Percentiles rank a stretch among this genome's conserved stretches.
Evolutionary conservation across 805 yeast species (phyloP).

Genomic region (Starmerella asiatica): DNA sequence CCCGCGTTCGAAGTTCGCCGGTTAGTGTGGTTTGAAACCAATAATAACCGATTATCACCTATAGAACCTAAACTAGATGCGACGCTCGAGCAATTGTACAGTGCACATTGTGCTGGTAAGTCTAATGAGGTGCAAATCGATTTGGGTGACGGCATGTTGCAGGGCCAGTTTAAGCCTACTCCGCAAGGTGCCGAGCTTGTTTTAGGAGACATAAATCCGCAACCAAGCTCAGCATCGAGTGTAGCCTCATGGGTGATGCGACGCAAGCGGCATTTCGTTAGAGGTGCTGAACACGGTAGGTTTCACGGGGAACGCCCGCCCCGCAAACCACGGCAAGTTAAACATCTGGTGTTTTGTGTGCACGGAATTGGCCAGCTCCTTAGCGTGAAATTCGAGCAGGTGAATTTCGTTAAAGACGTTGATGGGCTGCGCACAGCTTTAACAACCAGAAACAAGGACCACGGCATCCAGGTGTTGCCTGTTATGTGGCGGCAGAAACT

Average conservation of each 20-base stretch:
- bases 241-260: neutral
- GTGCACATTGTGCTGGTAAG: neutral
- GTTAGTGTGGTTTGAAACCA: conserved; percentile 64
- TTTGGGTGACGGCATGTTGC: neutral
- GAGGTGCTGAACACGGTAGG: conserved; percentile 2
- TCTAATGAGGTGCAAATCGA: neutral
- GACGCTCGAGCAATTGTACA: conserved; percentile 47
- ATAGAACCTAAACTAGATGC: conserved; percentile 37
- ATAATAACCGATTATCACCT: conserved; percentile 36
- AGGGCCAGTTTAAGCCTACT: neutral
- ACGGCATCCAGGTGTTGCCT: conserved; percentile 72
- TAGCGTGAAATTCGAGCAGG: conserved; percentile 62
- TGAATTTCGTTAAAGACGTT: conserved; percentile 77
- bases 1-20: conserved; percentile 71
- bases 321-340: conserved; percentile 10
- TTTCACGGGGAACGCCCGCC: conserved; percentile 4
- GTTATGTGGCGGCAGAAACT: conserved; percentile 72
- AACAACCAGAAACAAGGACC: neutral
- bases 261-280: neutral
- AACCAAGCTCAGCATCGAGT: neutral
- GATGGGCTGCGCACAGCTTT: conserved; percentile 36
- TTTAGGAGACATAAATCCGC: neutral
- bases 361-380: conserved; percentile 92
- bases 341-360: conserved; percentile 67
- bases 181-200: neutral